Base-by-base conservation (phyloP, 2,329 filamentous ascomycete genomes). In the Ciborinia camelliae region DNA sequence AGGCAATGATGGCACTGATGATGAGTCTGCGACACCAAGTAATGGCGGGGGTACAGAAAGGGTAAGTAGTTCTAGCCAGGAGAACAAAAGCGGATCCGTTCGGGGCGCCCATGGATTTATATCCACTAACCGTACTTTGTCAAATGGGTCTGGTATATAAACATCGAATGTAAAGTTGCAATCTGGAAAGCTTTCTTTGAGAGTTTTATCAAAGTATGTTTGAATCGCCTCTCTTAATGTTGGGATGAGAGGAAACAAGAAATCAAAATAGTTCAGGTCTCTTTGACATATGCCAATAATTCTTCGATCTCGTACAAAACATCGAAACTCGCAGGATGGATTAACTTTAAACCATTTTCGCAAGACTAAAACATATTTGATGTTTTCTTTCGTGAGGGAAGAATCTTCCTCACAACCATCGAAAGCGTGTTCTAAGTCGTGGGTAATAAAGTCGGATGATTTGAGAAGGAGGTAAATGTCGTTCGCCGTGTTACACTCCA, bases 381-480 rank as follows among this genome's bases (percentile, higher is more conserved):
- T 73, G 77, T 76, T 68, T 52, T 81, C 75, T 14, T 75, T 76
- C 28, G 68, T 66, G 62, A 69, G 51, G 14, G 68, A 63, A n/a
- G 41, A 43, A 50, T 70, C 67, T 2, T 69, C 65, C 1, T 79
- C 74, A 68, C 84, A 90, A 70, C 89, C 92, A 69, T 96, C 91
- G 70, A 97, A 98, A 1, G 92, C 92, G 75, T 97, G 91, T 73
- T 96, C 90, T 8, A 99, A 81, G 75, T 99, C 95, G 76, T 98
- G 93, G 4, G 91, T 96, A 66, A 98, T 83, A 73, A 99, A 98
- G 73, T 93, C 93, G 32, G 92, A 97, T 73, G 90, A 93, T 79
- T 99, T 99, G 18, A 99, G 83, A 0, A 99, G 84, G 20, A 98
- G 83, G 74, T 98, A 99, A 52, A 99, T 86, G 73, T 99, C 95